Percentiles rank a stretch among this genome's conserved stretches.
Evolutionary conservation across 768 basidiomycete species (phyloP).

Genomic region (Fistulinella prunicolor): DNA sequence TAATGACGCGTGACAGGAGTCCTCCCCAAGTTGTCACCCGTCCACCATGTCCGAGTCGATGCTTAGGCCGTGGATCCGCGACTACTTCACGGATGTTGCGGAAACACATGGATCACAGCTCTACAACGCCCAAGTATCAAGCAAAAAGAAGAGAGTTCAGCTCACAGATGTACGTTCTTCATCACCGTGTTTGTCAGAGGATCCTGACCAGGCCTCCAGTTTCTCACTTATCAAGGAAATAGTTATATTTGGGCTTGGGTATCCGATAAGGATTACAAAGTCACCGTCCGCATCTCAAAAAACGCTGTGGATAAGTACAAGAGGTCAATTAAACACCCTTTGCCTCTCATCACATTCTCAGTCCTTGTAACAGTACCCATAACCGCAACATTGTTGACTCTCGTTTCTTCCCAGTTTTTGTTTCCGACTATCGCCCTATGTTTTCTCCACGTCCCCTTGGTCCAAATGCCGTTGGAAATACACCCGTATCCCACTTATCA

Average conservation of each 20-base stretch:
- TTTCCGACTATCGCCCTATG: slow-evolving; percentile 50
- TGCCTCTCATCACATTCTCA: neutral
- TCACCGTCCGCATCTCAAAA: slow-evolving; percentile 55
- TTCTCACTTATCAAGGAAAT: slow-evolving; percentile 48
- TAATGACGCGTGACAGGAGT: slow-evolving; percentile 18
- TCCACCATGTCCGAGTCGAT: slow-evolving; percentile 38
- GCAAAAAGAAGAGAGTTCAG: slow-evolving; percentile 53
- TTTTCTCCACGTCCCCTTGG: slow-evolving; percentile 52
- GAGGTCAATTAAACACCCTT: slow-evolving; percentile 32
- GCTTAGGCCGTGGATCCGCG: slow-evolving; percentile 52
- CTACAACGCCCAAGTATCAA: slow-evolving; percentile 14
- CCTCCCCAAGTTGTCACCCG: slow-evolving; percentile 14
- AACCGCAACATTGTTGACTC: slow-evolving; percentile 41
- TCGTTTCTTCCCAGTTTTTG: slow-evolving; percentile 44
- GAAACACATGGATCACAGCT: slow-evolving; percentile 51
- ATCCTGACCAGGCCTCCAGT: slow-evolving; percentile 37
- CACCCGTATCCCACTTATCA: slow-evolving; percentile 42
- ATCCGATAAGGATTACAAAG: slow-evolving; percentile 52
- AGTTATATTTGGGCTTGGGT: slow-evolving; percentile 60
- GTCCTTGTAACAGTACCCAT: slow-evolving; percentile 19
- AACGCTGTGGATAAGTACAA: slow-evolving; percentile 47
- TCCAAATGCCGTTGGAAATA: slow-evolving; percentile 34
- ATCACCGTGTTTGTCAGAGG: neutral
- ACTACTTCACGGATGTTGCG: slow-evolving; percentile 49
- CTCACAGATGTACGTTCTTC: slow-evolving; percentile 47